Base-by-base conservation (phyloP, 2,329 filamentous ascomycete genomes). In the Arthroderma uncinatum region DNA sequence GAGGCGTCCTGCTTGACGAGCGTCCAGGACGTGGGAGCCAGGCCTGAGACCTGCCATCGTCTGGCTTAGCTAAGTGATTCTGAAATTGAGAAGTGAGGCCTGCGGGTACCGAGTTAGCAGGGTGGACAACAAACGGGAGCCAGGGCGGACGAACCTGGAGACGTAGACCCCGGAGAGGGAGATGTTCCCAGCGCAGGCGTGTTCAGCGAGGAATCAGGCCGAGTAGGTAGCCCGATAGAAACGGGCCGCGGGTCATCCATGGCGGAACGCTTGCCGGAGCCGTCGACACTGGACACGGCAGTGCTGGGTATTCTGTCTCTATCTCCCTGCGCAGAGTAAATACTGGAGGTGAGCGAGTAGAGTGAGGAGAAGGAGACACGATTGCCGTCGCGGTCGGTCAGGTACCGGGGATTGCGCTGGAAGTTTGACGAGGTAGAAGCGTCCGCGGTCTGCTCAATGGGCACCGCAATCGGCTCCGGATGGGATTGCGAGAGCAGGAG, bases 301-400 rank as follows among this genome's bases (percentile, higher is more conserved):
- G 62, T 58, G 56, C 62, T 63, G 33, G 61, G 59, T 53, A 63
- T 57, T 61, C 63, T 60, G 56, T 66, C 62, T 33, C 44, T 50
- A 19, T 50, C 44, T 16, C 44, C 44, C 5, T 55, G 48, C 21
- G 50, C n/a, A 54, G 61, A 60, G 54, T 61, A 30, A 23, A 60
- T 39, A 57, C 55, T 62, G 12, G 61, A 62, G 50, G 60, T 62
- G 16, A 67, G 72, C 33, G 86, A 89, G 66, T 86, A 86, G 54
- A 88, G 74, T 0, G 87, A 91, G 6, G 85, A 87, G 59, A 85
- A 79, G 23, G 86, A 90, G 67, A 86, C 76, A 54, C 87, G 82
- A 65, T 87, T 86, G 47, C 76, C 76, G 39, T 84, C 75, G 21
- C 56, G 47, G 30, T 59, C 57, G 37, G 57, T 54, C 30, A 57